phyloP scores from a whole-genome alignment of 805 yeast genomes.

The Cyberlindnera maritima region DNA sequence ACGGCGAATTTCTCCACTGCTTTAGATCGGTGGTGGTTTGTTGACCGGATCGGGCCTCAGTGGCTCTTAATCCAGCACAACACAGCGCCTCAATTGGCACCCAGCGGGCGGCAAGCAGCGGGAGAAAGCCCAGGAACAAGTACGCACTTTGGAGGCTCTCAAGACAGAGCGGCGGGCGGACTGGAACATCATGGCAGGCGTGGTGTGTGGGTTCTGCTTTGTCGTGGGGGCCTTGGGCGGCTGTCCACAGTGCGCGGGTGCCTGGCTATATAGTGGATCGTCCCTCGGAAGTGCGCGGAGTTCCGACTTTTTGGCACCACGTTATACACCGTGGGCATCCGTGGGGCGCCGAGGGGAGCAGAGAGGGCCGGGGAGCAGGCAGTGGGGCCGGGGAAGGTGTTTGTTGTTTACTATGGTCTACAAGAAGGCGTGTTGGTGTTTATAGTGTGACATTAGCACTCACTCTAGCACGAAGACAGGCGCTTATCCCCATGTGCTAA shows the following conservation, averaged over 20 bases:
- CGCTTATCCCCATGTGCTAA: background rate
- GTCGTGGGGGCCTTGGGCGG: too few species aligned
- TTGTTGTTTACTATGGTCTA: too few species aligned
- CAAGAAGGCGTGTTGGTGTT: too few species aligned
- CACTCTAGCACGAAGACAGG: too few species aligned
- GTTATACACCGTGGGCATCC: constrained; percentile 1
- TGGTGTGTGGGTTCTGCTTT: background rate
- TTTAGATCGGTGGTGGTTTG: too few species aligned
- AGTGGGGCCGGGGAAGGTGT: too few species aligned
- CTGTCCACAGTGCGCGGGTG: background rate
- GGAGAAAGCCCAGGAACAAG: background rate
- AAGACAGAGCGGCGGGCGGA: constrained; percentile 14
- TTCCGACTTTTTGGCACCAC: constrained; percentile 7
- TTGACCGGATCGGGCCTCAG: too few species aligned
- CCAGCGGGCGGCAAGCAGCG: background rate
- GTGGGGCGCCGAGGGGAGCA: background rate
- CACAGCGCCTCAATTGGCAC: too few species aligned
- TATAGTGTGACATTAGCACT: too few species aligned
- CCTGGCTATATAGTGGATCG: background rate
- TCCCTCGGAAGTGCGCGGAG: background rate
- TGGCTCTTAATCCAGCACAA: too few species aligned
- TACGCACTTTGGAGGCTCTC: constrained; percentile 17
- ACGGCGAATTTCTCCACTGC: too few species aligned
- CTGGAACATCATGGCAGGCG: constrained; percentile 10
- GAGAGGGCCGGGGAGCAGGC: background rate